Evolutionary conservation across 192 early-diverging fungal genomes (phyloP), one percentile per base, ranked within the genome.

Genomic region (Cladochytrium replicatum): DNA sequence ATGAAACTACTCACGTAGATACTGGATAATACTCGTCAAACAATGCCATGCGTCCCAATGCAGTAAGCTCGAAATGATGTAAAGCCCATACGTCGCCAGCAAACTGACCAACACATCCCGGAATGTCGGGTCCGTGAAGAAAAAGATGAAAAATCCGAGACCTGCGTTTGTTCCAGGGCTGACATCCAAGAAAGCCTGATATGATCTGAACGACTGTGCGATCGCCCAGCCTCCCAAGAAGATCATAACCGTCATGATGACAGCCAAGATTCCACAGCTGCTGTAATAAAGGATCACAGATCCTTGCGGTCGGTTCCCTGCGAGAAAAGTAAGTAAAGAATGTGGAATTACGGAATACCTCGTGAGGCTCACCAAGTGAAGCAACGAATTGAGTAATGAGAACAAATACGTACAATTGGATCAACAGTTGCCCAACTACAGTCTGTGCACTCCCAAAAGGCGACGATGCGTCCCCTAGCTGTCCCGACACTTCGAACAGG

Each of bases 161-260:
- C n/a, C n/a, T n/a, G n/a, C n/a, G n/a, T n/a, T n/a, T n/a, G n/a
- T n/a, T n/a, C n/a, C n/a, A n/a, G n/a, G n/a, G n/a, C n/a, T n/a
- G n/a, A n/a, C n/a, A n/a, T n/a, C n/a, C n/a, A n/a, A n/a, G 41
- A 44, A 45, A 1, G 21, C 47, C 59, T 8, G 8, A 28, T 6
- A 55, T 26, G 24, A 74, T n/a, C n/a, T n/a, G n/a, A n/a, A n/a
- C n/a, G n/a, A n/a, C n/a, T n/a, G n/a, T n/a, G n/a, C n/a, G n/a
- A n/a, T n/a, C n/a, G n/a, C n/a, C n/a, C n/a, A n/a, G n/a, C n/a
- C n/a, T n/a, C n/a, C n/a, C n/a, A n/a, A n/a, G 34, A 66, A 72
- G 4, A 67, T 29, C 66, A 89, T 81, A 38, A 82, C 60, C 11
- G 66, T 31, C 87, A 90, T 93, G 47, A 93, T 68, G 31, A 88